Percentiles rank a stretch among this genome's conserved stretches.
Conservation (phyloP, 176 grass and related monocot species). For the Microstegium vimineum region DNA sequence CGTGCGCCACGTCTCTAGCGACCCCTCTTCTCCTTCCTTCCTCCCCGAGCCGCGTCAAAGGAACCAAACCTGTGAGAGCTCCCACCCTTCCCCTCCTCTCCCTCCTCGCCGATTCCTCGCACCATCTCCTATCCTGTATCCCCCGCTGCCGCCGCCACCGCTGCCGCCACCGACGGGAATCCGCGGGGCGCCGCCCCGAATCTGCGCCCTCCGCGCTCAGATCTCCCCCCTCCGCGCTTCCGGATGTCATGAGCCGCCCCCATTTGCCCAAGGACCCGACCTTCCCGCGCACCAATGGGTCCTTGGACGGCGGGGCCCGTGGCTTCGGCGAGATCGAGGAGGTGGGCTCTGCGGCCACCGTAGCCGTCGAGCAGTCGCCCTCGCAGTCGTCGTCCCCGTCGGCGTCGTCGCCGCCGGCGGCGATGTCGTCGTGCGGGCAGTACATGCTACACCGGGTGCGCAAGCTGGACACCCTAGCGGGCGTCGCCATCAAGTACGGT, state of each 20-base stretch:
- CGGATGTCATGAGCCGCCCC: constrained; percentile 69
- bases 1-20: constrained; percentile 36
- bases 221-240: constrained; percentile 27
- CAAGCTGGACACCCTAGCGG: constrained; percentile 92
- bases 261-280: constrained; percentile 43
- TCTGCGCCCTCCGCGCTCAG: constrained; percentile 27
- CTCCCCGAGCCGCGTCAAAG: constrained; percentile 43
- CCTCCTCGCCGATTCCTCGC: neutral
- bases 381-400: constrained; percentile 33
- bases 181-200: neutral
- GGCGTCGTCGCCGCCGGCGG: constrained; percentile 28
- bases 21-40: neutral
- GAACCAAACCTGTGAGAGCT: constrained; percentile 17
- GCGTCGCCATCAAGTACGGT: constrained; percentile 94
- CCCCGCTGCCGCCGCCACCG: neutral
- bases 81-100: neutral
- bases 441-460: constrained; percentile 85
- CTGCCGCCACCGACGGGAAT: neutral
- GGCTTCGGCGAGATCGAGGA: constrained; percentile 56
- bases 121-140: constrained; percentile 3
- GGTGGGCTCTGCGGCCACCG: constrained; percentile 39
- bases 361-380: constrained; percentile 26
- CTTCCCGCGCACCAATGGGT: constrained; percentile 49
- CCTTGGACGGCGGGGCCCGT: constrained; percentile 31
- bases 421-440: constrained; percentile 52